Conservation (phyloP, 139 green algal genomes). For the Picochlorum sp. region DNA sequence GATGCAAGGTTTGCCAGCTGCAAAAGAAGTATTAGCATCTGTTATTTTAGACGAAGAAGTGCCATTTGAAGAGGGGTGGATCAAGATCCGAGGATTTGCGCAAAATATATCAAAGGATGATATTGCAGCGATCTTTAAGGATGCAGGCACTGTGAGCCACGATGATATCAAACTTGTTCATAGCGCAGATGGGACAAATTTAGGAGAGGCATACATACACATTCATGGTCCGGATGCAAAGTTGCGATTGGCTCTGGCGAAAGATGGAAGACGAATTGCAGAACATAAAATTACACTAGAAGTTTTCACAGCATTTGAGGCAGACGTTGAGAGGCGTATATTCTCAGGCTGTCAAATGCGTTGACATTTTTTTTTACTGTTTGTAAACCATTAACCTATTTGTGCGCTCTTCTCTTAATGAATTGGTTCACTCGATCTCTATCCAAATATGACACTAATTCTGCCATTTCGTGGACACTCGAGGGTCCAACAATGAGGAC, state of each 20-base stretch:
- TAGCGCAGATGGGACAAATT: conserved; percentile 27
- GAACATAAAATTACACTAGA: conserved; percentile 4
- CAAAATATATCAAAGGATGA: conserved; percentile 33
- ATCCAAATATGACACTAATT: conserved; percentile 38
- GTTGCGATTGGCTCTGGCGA: conserved; percentile 31
- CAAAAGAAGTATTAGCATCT: conserved; percentile 24
- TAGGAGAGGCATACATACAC: conserved; percentile 42
- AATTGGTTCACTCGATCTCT: conserved; percentile 44
- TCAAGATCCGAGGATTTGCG: conserved; percentile 42
- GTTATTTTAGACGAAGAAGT: conserved; percentile 37
- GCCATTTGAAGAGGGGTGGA: conserved; percentile 42
- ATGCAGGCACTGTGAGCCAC: conserved; percentile 21
- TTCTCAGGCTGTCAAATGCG: conserved; percentile 18
- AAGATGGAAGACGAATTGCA: conserved; percentile 31
- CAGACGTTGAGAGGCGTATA: conserved; percentile 25
- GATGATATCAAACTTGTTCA: conserved; percentile 36
- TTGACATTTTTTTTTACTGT: neutral
- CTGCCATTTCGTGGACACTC: conserved; percentile 59
- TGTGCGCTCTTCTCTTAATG: conserved; percentile 33
- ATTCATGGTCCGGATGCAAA: conserved; percentile 24
- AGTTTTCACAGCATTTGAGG: conserved; percentile 23
- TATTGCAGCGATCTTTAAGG: conserved; percentile 36
- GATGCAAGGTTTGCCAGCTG: conserved; percentile 28
- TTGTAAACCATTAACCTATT: conserved; percentile 37
- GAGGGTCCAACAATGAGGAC: conserved; percentile 71